Conservation (phyloP, 108 stramenopile genomes). For the Nannochloropsis oceanica region DNA sequence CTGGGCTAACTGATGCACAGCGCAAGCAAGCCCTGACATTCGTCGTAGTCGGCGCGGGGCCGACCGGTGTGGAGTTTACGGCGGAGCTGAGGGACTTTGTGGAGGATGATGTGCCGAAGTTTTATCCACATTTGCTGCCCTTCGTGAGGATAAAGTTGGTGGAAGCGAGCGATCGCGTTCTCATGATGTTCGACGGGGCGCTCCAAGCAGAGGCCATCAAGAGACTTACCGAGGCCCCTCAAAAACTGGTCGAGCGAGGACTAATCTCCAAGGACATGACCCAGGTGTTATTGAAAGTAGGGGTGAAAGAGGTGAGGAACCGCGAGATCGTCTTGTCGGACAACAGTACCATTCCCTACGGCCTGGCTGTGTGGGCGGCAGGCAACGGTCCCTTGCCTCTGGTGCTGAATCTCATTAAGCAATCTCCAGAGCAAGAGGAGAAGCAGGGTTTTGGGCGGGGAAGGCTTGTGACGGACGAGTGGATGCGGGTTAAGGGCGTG, state of each 20-base stretch:
- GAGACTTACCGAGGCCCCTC: conserved; percentile 47
- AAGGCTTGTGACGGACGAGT: conserved; percentile 70
- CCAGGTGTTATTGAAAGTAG: conserved; percentile 57
- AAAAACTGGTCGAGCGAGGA: conserved; percentile 26
- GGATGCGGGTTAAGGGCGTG: conserved; percentile 65
- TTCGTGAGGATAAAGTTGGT: conserved; percentile 75
- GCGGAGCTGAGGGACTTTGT: conserved; percentile 82
- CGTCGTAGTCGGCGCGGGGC: conserved; percentile 82
- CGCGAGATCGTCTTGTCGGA: conserved; percentile 56
- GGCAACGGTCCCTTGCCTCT: conserved; percentile 78
- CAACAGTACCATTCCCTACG: conserved; percentile 56
- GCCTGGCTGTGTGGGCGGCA: conserved; percentile 84
- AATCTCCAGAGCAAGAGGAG: conserved; percentile 11
- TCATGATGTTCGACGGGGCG: conserved; percentile 69
- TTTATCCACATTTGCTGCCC: conserved; percentile 61
- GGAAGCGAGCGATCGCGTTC: conserved; percentile 64
- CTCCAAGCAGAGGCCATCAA: conserved; percentile 67
- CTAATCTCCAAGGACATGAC: conserved; percentile 50
- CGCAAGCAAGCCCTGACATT: conserved; percentile 56
- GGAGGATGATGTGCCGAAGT: conserved; percentile 58
- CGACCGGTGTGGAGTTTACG: conserved; percentile 81
- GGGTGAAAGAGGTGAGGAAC: conserved; percentile 68
- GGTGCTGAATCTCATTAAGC: conserved; percentile 44
- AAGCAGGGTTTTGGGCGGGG: conserved; percentile 39
- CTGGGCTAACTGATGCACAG: conserved; percentile 52